These are phyloP conservation scores for Hymenoscyphus fructigenus DNA, from an alignment of 2,329 filamentous ascomycete genomes.

Conservation along the genomic window DNA sequence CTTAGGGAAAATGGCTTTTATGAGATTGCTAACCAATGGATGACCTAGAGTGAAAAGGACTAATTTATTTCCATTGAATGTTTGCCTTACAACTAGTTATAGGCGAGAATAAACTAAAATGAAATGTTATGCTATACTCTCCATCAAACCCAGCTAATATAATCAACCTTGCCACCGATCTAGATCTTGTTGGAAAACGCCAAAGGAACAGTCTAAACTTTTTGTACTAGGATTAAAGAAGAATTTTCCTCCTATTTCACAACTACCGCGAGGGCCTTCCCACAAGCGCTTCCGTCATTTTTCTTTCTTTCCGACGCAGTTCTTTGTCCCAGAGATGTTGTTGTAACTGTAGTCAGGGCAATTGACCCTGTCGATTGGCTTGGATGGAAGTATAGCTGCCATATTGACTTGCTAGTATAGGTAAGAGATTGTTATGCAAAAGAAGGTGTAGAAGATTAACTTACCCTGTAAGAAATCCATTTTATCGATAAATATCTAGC, in stretches of 20 bases:
- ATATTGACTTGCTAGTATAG: not conserved
- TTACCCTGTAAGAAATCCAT: too few relatives aligned
- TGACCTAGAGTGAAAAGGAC: constrained; percentile 11
- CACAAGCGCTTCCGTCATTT: not conserved
- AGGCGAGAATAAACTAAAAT: not conserved
- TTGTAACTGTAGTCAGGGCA: not conserved
- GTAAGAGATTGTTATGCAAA: too few relatives aligned
- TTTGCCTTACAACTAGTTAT: not conserved
- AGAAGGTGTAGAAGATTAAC: too few relatives aligned
- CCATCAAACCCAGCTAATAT: too few relatives aligned
- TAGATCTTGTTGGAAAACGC: too few relatives aligned
- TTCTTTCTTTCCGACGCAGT: not conserved
- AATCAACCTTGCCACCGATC: too few relatives aligned
- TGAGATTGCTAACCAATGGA: constrained; percentile 13
- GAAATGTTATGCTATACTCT: too few relatives aligned
- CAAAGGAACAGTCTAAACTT: too few relatives aligned
- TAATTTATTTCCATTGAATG: constrained; percentile 5
- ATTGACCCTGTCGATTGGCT: not conserved
- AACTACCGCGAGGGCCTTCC: not conserved
- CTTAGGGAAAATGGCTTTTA: constrained; percentile 12
- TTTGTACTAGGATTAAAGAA: too few relatives aligned
- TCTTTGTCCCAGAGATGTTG: not conserved
- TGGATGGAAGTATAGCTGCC: not conserved
- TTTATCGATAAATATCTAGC: too few relatives aligned
- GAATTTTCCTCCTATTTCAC: not conserved